A percentile compares a stretch with the other conserved stretches of the same genome.
Conservation (phyloP, 768 basidiomycete genomes). For the Calocybe gangraenosa region DNA sequence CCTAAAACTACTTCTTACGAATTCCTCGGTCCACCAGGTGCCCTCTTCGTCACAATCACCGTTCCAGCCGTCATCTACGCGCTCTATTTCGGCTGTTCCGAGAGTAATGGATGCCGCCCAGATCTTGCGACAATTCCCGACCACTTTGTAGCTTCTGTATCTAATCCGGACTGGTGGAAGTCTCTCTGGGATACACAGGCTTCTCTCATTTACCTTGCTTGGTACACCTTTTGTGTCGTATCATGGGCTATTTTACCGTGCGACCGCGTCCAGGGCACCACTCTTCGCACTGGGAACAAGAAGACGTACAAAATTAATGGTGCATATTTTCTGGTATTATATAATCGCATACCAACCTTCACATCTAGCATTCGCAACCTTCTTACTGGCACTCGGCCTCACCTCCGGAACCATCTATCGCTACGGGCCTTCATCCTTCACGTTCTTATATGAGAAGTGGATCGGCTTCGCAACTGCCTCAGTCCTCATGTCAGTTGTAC, state of each 20-base stretch:
- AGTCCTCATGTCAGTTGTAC: constrained; percentile 69
- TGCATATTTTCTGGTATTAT: constrained; percentile 23
- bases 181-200: constrained; percentile 84
- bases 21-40: constrained; percentile 80
- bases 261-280: constrained; percentile 65
- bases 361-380: constrained; percentile 75
- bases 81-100: constrained; percentile 77
- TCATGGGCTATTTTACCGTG: constrained; percentile 80
- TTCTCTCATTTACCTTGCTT: constrained; percentile 68
- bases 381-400: constrained; percentile 76
- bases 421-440: constrained; percentile 76
- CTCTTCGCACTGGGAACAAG: constrained; percentile 69
- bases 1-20: constrained; percentile 74
- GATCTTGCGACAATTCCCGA: constrained; percentile 35
- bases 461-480: constrained; percentile 84
- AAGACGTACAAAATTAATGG: constrained; percentile 95
- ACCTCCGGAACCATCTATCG: constrained; percentile 64
- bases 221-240: constrained; percentile 86
- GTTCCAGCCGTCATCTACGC: constrained; percentile 72
- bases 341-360: too few relatives aligned
- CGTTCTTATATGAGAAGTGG: constrained; percentile 91
- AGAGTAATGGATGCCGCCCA: constrained; percentile 66
- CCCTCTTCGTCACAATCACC: constrained; percentile 61
- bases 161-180: constrained; percentile 58
- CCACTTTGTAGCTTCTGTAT: constrained; percentile 42